A percentile compares a stretch with the other conserved stretches of the same genome.
phyloP scores from a whole-genome alignment of 2,329 filamentous ascomycete species.

The Microthyrium microscopicum region DNA sequence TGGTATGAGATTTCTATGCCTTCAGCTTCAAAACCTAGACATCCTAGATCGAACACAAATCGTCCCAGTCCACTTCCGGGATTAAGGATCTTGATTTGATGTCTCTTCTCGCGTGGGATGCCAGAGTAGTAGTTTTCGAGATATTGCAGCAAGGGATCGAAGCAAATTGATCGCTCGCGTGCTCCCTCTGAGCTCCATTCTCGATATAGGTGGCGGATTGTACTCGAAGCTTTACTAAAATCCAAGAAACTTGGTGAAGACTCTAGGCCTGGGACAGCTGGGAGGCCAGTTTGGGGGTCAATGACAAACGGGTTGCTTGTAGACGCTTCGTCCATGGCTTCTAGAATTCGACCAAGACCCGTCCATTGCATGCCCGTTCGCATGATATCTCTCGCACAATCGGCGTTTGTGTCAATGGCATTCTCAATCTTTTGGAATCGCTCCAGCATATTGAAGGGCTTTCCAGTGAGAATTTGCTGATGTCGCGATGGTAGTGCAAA shows the following conservation, averaged over 20 bases:
- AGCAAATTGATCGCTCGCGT: slow-evolving; percentile 59
- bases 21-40: slow-evolving; percentile 55
- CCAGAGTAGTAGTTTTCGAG: slow-evolving; percentile 35
- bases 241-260: too few species aligned
- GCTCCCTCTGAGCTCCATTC: slow-evolving; percentile 78
- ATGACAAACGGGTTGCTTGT: slow-evolving; percentile 29
- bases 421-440: slow-evolving; percentile 66
- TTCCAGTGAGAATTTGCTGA: slow-evolving; percentile 63
- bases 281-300: slow-evolving; percentile 47
- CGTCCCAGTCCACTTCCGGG: slow-evolving; percentile 82
- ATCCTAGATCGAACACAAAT: slow-evolving; percentile 73
- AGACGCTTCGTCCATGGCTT: slow-evolving; percentile 8
- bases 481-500: slow-evolving; percentile 76
- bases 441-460: slow-evolving; percentile 69
- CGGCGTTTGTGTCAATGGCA: slow-evolving; percentile 77
- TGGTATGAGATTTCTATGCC: slow-evolving; percentile 96
- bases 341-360: background rate
- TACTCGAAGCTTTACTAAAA: slow-evolving; percentile 82
- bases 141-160: slow-evolving; percentile 53
- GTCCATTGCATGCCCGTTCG: slow-evolving; percentile 36
- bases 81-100: slow-evolving; percentile 51
- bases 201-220: slow-evolving; percentile 81
- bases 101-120: slow-evolving; percentile 15
- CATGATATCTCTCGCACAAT: slow-evolving; percentile 65
- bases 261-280: slow-evolving; percentile 46